Conservation (phyloP, 1,284 basidiomycete genomes). For the Lentinula novae-zelandiae region DNA sequence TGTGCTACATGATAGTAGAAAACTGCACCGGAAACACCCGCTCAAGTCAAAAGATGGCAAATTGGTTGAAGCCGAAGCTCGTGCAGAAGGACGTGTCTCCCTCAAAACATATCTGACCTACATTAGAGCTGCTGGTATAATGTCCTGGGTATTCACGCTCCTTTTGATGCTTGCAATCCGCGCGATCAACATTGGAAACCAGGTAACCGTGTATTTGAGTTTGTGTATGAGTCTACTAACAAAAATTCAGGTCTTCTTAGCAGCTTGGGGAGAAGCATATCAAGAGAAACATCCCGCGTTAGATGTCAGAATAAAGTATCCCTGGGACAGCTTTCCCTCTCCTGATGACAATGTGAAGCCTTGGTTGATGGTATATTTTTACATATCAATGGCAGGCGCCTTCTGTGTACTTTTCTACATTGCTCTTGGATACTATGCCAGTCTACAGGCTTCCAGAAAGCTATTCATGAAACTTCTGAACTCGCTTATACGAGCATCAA, state of each 20-base stretch:
- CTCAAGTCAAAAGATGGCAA: conserved; percentile 37
- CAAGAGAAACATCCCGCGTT: conserved; percentile 28
- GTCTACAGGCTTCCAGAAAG: conserved; percentile 58
- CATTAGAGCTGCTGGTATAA: conserved; percentile 55
- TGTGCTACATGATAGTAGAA: conserved; percentile 6
- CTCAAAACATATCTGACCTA: conserved; percentile 57
- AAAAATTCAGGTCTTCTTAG: conserved; percentile 50
- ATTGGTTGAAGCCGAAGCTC: conserved; percentile 58
- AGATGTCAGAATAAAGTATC: conserved; percentile 22
- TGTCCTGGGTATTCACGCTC: conserved; percentile 53
- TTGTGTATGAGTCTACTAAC: conserved; percentile 3
- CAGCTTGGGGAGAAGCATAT: conserved; percentile 65
- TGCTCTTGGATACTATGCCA: conserved; percentile 63
- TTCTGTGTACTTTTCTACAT: conserved; percentile 52
- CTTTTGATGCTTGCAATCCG: conserved; percentile 53
- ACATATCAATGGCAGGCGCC: conserved; percentile 55
- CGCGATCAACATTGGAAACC: conserved; percentile 52
- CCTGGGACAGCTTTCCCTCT: conserved; percentile 48
- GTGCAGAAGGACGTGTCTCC: conserved; percentile 64
- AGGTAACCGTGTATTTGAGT: conserved; percentile 32
- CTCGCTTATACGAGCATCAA: conserved; percentile 55
- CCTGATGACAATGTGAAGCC: conserved; percentile 57
- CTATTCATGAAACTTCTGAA: conserved; percentile 53
- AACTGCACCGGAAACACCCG: not conserved
- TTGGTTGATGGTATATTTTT: conserved; percentile 64